Percentiles rank a stretch among this genome's conserved stretches.
These are phyloP conservation scores for Colletotrichum orchidophilum DNA, from an alignment of 2,329 filamentous ascomycete genomes.

Conservation along the genomic window DNA sequence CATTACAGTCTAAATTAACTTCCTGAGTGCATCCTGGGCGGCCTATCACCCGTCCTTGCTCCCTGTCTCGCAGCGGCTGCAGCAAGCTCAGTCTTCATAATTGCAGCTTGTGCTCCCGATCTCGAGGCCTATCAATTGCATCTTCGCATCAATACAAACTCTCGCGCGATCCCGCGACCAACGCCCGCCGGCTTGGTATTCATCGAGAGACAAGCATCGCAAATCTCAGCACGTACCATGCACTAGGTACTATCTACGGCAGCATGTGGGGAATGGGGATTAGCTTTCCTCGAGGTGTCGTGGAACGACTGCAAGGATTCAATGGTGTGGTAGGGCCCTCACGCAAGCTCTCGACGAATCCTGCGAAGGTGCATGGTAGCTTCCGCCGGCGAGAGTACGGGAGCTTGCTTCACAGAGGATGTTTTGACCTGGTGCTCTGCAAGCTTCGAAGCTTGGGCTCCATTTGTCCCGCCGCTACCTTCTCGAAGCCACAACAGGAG, in stretches of 20 bases:
- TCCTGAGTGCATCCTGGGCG: constrained; percentile 14
- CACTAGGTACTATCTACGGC: constrained; percentile 1
- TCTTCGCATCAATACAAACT: neutral
- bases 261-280: constrained; percentile 4
- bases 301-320: constrained; percentile 26
- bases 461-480: neutral
- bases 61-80: neutral
- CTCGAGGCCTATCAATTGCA: neutral
- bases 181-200: neutral
- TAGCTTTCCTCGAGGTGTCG: neutral
- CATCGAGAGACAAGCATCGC: constrained; percentile 8
- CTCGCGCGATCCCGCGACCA: neutral
- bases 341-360: constrained; percentile 1
- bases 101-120: neutral
- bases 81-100: neutral
- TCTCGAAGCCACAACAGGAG: neutral
- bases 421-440: neutral
- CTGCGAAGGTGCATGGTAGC: neutral
- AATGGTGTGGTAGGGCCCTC: constrained; percentile 3
- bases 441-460: neutral
- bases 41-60: constrained; percentile 16
- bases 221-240: constrained; percentile 17
- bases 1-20: constrained; percentile 11
- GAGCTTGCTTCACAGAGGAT: constrained; percentile 5
- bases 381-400: constrained; percentile 12